Evolutionary conservation across 352 stramenopile genomes (phyloP).

Genomic region (Hyaloperonospora arabidopsidis): DNA sequence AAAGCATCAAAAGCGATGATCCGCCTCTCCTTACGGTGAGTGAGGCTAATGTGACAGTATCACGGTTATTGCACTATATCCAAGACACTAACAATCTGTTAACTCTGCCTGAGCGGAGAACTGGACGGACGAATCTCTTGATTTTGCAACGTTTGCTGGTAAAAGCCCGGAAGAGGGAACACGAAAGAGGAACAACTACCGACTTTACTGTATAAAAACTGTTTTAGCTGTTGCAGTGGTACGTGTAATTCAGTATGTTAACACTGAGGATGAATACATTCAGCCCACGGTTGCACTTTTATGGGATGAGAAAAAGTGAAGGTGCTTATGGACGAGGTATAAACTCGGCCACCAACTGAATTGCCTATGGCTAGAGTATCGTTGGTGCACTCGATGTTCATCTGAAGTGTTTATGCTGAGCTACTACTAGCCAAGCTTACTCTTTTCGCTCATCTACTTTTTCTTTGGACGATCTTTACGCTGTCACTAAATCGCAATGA

Average conservation of each 20-base stretch:
- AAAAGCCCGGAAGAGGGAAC: constrained; percentile 41
- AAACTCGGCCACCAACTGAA: constrained; percentile 16
- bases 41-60: constrained; percentile 34
- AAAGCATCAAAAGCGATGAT: constrained; percentile 26
- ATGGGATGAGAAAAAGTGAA: constrained; percentile 2
- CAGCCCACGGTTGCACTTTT: constrained; percentile 5
- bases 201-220: constrained; percentile 34
- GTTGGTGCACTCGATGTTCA: neutral
- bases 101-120: constrained; percentile 34
- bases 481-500: too few species aligned
- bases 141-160: constrained; percentile 45
- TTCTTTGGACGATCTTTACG: too few species aligned
- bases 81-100: constrained; percentile 29
- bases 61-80: constrained; percentile 44
- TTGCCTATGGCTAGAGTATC: constrained; percentile 11
- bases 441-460: too few species aligned
- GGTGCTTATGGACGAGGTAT: constrained; percentile 7
- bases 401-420: too few species aligned
- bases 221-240: neutral
- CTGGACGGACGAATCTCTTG: constrained; percentile 36
- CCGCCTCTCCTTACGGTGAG: constrained; percentile 28
- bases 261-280: constrained; percentile 26
- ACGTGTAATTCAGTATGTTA: constrained; percentile 11
- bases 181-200: constrained; percentile 24
- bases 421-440: too few species aligned